Base-by-base conservation (phyloP, 352 stramenopile species). In the Phytopythium montanum region DNA sequence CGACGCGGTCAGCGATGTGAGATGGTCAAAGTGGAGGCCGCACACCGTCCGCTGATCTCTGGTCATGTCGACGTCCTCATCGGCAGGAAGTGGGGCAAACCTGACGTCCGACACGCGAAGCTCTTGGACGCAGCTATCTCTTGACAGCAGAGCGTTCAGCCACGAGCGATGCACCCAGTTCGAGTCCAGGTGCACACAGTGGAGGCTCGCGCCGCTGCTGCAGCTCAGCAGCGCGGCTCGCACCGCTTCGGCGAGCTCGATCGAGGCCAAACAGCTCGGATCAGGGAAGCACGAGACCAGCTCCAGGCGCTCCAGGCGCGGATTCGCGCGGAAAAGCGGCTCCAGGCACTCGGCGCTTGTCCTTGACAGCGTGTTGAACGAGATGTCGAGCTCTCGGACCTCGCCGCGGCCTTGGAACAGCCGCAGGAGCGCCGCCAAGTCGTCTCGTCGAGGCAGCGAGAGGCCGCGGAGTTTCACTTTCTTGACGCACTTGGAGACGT, bases 281-380 rank as follows among this genome's bases (percentile, higher is more conserved):
- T 66, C 44, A 45, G 69, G 60, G 56, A 88, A 88, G 46, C 81
- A 90, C 31, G 75, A 87, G 50, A 79, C 70, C 49, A 90, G 67
- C 23, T 69, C 85, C 1, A 88, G 69, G 29, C 59, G 56, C 56
- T 79, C 60, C 10, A 90, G 64, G 3, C 53, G 45, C 39, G 42
- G 59, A 16, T 87, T 62, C 7, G 73, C 73, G 36, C 66, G 58
- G 13, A 88, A 54, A 12, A 90, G 55, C 21, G 66, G 58, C 44
- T 73, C 69, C 19, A 88, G 56, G 21, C 64, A 68, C 25, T 66
- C 50, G 16, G 71, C 68, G 14, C 60, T 65, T 53, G 81, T 71
- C 29, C 73, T 60, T 12, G 66, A 68, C 42, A 93, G 70, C 9
- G 77, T 88, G 57, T 90, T 89, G 64, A 83, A 90, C 29, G 81